These are phyloP conservation scores for Claviceps pazoutovae DNA, from an alignment of 2,329 filamentous ascomycete species.

Conservation along the genomic window DNA sequence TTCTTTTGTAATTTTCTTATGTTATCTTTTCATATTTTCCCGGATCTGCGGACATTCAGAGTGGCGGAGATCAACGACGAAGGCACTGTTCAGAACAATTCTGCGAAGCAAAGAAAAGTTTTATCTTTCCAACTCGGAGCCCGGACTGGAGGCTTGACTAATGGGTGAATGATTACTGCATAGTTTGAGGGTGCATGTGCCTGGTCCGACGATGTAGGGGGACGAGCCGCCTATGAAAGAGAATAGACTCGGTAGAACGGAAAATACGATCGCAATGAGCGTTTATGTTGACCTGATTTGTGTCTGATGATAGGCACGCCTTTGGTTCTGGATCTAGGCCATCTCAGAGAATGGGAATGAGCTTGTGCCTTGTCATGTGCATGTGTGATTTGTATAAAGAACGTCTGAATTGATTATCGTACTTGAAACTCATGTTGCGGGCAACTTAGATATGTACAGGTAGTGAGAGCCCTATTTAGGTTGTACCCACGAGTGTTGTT, in stretches of 20 bases:
- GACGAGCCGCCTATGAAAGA: slow-evolving; percentile 16
- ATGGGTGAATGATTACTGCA: slow-evolving; percentile 15
- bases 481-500: too few species aligned
- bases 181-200: slow-evolving; percentile 6
- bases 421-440: too few species aligned
- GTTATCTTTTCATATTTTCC: slow-evolving; percentile 4
- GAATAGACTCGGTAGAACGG: slow-evolving; percentile 25
- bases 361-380: too few species aligned
- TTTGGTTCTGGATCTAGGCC: background rate
- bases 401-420: too few species aligned
- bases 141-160: slow-evolving; percentile 13
- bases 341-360: too few species aligned
- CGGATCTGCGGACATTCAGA: slow-evolving; percentile 18
- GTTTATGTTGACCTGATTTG: background rate
- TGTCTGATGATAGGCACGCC: background rate
- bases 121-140: slow-evolving; percentile 15
- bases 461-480: too few species aligned
- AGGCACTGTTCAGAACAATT: slow-evolving; percentile 21
- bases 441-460: too few species aligned
- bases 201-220: slow-evolving; percentile 8
- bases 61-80: slow-evolving; percentile 15
- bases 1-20: slow-evolving; percentile 8
- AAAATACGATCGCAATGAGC: slow-evolving; percentile 12
- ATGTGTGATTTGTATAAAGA: too few species aligned
- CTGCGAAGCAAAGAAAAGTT: slow-evolving; percentile 10